Percentiles rank a stretch among this genome's conserved stretches.
These are phyloP conservation scores for Parietaria judaica DNA, from an alignment of 306 rosid species.

Conservation along the genomic window DNA sequence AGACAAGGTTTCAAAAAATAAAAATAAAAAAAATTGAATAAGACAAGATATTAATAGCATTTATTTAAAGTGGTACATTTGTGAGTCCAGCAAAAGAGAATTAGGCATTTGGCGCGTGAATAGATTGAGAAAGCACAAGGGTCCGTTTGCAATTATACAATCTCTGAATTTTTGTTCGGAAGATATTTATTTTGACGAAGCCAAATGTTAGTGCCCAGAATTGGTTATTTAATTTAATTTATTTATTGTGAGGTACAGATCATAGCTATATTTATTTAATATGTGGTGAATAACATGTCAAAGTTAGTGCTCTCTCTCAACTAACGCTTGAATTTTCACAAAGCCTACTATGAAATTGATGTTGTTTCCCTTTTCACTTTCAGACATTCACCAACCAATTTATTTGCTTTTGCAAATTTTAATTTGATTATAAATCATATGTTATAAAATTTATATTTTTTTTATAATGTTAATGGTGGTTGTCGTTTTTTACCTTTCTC, in stretches of 20 bases:
- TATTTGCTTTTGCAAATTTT: too few relatives aligned
- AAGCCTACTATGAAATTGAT: too few relatives aligned
- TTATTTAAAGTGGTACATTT: not conserved
- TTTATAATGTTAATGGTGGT: too few relatives aligned
- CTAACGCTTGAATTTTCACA: not conserved
- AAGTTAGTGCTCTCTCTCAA: not conserved
- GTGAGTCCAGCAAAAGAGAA: slow-evolving; percentile 9
- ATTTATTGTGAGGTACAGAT: slow-evolving; percentile 9
- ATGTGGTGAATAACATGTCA: not conserved
- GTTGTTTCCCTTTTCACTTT: not conserved
- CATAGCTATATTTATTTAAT: not conserved
- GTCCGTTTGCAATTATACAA: not conserved
- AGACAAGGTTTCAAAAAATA: too few relatives aligned
- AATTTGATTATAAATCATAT: too few relatives aligned
- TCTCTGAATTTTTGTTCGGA: not conserved
- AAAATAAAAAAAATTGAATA: too few relatives aligned
- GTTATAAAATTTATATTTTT: too few relatives aligned
- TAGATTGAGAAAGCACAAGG: not conserved
- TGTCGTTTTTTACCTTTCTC: too few relatives aligned
- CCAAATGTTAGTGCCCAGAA: slow-evolving; percentile 4
- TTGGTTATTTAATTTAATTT: too few relatives aligned
- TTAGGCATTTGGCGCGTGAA: not conserved
- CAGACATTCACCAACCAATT: too few relatives aligned
- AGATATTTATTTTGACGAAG: not conserved
- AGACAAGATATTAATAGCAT: too few relatives aligned